Evolutionary conservation across 2,329 filamentous ascomycete genomes (phyloP), one percentile per base, ranked within the genome.

Genomic region (Rugonectria rugulosa): DNA sequence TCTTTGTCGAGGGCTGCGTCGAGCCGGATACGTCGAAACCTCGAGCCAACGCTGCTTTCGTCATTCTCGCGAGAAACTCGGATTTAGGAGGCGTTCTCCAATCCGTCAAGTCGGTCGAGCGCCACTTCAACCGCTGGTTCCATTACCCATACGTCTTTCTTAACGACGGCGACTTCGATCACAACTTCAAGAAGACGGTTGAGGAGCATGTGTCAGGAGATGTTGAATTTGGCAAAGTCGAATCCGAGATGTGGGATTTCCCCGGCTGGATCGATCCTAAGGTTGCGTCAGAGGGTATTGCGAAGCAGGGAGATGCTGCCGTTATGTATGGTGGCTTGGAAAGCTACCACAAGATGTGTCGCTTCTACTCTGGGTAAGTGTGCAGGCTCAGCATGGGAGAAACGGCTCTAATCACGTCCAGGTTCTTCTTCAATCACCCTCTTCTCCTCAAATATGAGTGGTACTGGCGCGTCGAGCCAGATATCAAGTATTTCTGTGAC

Each of bases 311-410:
- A 63, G 95, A 99, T 74, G 88, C 88, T 45, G 95, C 95, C 41
- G 96, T 99, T 80, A 99, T 99, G 95, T 99, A 98, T 73, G 95
- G 95, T 73, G 95, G 95, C 41, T 89, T 99, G 82, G 95, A 98
- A 75, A 97, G 93, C 77, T 99, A 99, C 72, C 95, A 99, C 70
- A 89, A 96, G 76, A 99, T 99, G 95, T 99, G 95, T 74, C 87
- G 95, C 66, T 99, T 99, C 81, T 99, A 99, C 78, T 99, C 95
- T 61, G 95, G 94, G 89, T 95, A 80, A 68, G 87, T 77, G 42
- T 12, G 8, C 4, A 14, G 6, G 34, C 12, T 11, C 34, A 36
- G 32, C 10, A 27, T 21, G 23, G 55, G 29, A 10, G 2, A 46
- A 37, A 21, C 20, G 2, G 26, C 47, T 71, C 73, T 64, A 73